These are phyloP conservation scores for Sporothrix inflata DNA, from an alignment of 2,329 filamentous ascomycete species.

Conservation along the genomic window DNA sequence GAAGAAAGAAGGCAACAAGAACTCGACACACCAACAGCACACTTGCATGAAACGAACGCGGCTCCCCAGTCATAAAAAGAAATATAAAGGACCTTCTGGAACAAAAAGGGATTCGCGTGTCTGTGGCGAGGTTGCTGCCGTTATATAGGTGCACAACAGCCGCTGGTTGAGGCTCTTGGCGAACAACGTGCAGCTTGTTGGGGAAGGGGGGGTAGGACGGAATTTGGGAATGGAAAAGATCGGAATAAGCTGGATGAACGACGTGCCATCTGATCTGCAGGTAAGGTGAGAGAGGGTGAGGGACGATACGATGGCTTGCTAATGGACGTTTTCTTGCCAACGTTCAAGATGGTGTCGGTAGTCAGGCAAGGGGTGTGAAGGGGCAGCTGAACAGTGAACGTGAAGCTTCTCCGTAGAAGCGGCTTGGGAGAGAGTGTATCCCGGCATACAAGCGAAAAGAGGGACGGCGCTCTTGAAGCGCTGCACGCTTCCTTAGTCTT, in stretches of 20 bases:
- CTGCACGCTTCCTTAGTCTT: background rate
- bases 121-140: background rate
- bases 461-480: too few species aligned
- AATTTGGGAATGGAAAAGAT: background rate
- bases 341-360: background rate
- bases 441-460: background rate
- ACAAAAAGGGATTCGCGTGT: background rate
- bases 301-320: background rate
- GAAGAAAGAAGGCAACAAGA: background rate
- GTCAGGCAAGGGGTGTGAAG: slow-evolving; percentile 2
- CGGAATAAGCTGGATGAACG: background rate
- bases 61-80: background rate
- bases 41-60: background rate
- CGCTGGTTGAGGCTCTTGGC: too few species aligned
- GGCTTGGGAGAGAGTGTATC: background rate
- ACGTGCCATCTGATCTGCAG: background rate
- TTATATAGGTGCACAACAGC: slow-evolving; percentile 10
- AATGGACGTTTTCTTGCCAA: background rate
- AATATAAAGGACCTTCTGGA: background rate
- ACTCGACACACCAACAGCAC: background rate
- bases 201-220: background rate
- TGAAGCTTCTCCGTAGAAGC: background rate
- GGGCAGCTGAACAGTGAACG: background rate
- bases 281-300: background rate
- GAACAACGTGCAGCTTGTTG: background rate